Conservation (phyloP, 106 monocot genomes). For the Allium sativum region DNA sequence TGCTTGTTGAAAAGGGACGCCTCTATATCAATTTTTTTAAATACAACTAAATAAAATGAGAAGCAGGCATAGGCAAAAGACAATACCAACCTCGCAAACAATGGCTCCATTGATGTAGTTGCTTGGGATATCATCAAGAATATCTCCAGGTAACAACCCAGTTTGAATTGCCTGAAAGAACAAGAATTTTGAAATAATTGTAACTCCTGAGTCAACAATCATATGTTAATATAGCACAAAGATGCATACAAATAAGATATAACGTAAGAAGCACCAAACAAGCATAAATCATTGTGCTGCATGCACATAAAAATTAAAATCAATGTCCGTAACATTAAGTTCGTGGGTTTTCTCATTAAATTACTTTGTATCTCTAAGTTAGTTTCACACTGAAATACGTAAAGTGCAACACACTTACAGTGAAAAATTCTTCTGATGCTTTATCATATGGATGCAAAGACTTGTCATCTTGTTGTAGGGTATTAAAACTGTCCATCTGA, state of each 20-base stretch:
- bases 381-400: no score
- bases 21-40: no score
- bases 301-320: not conserved
- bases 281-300: not conserved
- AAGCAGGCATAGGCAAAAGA: constrained; percentile 1
- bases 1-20: no score
- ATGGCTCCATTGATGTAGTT: constrained; percentile 66
- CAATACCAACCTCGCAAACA: constrained; percentile 73
- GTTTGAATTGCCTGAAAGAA: constrained; percentile 74
- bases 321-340: not conserved
- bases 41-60: not conserved
- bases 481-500: constrained; percentile 30
- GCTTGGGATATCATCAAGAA: constrained; percentile 91
- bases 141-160: constrained; percentile 79
- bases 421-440: constrained; percentile 43
- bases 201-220: no score
- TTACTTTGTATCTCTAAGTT: no score
- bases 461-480: constrained; percentile 37
- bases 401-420: constrained; percentile 37
- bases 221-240: no score
- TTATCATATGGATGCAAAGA: constrained; percentile 64
- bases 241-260: not conserved
- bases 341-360: not conserved
- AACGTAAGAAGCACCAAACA: not conserved
- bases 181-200: not conserved